Evolutionary conservation across 1,284 basidiomycete species (phyloP), one percentile per base, ranked within the genome.

Genomic region (Sporisorium iseilematis-ciliati): DNA sequence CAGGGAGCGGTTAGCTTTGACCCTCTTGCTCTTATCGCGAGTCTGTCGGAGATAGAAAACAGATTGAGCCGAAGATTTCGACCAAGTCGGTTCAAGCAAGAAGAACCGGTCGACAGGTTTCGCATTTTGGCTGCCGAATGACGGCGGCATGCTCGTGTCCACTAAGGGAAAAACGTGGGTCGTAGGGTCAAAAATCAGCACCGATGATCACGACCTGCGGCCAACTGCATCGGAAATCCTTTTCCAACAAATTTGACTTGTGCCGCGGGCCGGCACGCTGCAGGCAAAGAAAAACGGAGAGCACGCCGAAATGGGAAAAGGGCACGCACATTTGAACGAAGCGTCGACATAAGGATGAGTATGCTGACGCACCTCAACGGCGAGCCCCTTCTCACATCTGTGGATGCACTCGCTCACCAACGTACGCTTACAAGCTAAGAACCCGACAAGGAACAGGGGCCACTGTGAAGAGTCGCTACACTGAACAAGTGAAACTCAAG

Each of bases 121-220:
- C 23, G 33, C 42, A 58, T 38, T 40, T 16, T 40, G 29, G 52
- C 40, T 56, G 53, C 54, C 42, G 57, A 33, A 60, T 64, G 66
- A 69, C 61, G 66, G 57, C 53, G 35, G 18, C 45, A 11, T 38
- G 48, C 46, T 48, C 20, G n/a, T 33, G 55, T 12, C 16, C 16
- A 11, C 40, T 12, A 38, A 38, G 12, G 35, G 35, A 14, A 16
- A 38, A 38, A 38, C 35, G 35, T 38, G 35, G 35, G 35, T 38
- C 14, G 1, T 38, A 4, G 35, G 20, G 11, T 7, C 7, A 21
- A 43, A 26, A 50, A 35, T 33, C 51, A 31, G 51, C 46, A 58
- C n/a, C 57, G 67, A 64, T 70, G 51, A 70, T 64, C 61, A 60
- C 18, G 35, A 51, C 53, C 33, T 57, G 49, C 59, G 42, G 52